Percentiles rank a stretch among this genome's conserved stretches.
Conservation (phyloP, 2,329 filamentous ascomycete species). For the Rutstroemia sp. region DNA sequence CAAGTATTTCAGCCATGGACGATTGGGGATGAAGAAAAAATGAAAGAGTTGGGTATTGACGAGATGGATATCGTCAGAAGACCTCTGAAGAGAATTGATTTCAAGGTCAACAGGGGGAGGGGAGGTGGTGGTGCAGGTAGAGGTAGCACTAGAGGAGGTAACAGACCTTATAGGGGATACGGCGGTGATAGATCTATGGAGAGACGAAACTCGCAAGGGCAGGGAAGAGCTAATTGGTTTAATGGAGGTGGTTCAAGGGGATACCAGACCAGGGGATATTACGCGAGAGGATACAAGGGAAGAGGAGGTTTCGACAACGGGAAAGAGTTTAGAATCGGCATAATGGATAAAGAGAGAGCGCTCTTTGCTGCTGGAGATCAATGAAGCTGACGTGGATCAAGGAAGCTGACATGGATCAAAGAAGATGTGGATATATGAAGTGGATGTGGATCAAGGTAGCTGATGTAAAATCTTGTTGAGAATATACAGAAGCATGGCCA, state of each 20-base stretch:
- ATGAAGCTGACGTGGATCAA: background rate
- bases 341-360: slow-evolving; percentile 9
- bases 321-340: slow-evolving; percentile 5
- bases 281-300: slow-evolving; percentile 9
- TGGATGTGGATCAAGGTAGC: too few relatives aligned
- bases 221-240: slow-evolving; percentile 3
- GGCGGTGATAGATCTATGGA: slow-evolving; percentile 29
- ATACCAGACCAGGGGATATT: background rate
- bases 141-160: slow-evolving; percentile 1
- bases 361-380: background rate
- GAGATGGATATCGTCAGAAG: slow-evolving; percentile 58
- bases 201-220: slow-evolving; percentile 26
- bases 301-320: slow-evolving; percentile 7
- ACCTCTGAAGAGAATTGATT: slow-evolving; percentile 59
- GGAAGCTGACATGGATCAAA: too few relatives aligned
- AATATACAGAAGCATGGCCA: too few relatives aligned
- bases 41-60: slow-evolving; percentile 47
- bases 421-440: too few relatives aligned
- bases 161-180: slow-evolving; percentile 24
- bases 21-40: slow-evolving; percentile 45
- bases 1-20: slow-evolving; percentile 67
- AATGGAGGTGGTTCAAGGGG: slow-evolving; percentile 7
- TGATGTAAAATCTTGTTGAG: too few relatives aligned
- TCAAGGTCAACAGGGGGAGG: slow-evolving; percentile 39
- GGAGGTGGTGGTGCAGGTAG: slow-evolving; percentile 8